A percentile compares a stretch with the other conserved stretches of the same genome.
phyloP scores from a whole-genome alignment of 257 asterid species.

The Mitragyna speciosa region DNA sequence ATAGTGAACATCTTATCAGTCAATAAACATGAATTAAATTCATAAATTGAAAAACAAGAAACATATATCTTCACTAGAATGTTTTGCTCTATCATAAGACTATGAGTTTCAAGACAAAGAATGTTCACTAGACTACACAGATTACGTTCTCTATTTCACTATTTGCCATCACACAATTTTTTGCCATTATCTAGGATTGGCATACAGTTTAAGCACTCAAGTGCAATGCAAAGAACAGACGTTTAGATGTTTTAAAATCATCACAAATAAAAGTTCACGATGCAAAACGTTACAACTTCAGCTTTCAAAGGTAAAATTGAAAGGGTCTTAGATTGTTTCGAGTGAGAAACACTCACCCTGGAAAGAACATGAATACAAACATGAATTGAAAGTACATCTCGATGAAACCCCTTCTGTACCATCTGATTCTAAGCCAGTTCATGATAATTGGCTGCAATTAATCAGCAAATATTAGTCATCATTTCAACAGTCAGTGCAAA shows the following conservation, averaged over 20 bases:
- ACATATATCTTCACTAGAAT: neutral
- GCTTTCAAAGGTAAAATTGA: neutral
- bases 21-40: neutral
- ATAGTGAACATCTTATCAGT: neutral
- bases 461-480: neutral
- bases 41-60: neutral
- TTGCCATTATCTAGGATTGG: too few species aligned
- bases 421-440: constrained; percentile 84
- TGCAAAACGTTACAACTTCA: neutral
- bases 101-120: neutral
- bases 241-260: neutral
- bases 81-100: neutral
- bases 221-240: too few species aligned
- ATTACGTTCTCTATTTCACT: neutral
- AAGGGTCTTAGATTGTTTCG: neutral
- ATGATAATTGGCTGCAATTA: constrained; percentile 68
- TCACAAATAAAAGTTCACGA: neutral
- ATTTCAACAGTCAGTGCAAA: neutral
- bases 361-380: constrained; percentile 79
- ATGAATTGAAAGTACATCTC: constrained; percentile 89
- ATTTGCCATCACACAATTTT: too few species aligned
- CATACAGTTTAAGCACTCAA: too few species aligned
- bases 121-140: neutral
- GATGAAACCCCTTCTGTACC: constrained; percentile 72
- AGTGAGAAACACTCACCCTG: constrained; percentile 51